Percentiles rank a stretch among this genome's conserved stretches.
Conservation (phyloP, 768 basidiomycete species). For the Macrocybe gigantea region DNA sequence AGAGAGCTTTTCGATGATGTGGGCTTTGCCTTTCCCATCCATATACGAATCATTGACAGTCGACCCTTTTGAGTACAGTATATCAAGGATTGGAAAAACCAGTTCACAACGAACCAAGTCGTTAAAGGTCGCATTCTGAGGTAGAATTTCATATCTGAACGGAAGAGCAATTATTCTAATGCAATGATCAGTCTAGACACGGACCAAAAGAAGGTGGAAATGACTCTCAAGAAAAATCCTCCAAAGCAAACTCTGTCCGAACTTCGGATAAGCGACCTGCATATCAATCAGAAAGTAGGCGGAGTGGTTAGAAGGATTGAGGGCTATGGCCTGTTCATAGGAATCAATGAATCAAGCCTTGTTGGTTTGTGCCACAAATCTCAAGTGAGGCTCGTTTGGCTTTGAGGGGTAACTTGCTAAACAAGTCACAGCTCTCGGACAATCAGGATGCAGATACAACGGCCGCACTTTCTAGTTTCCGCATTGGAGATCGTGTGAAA, state of each 20-base stretch:
- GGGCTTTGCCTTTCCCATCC: constrained; percentile 16
- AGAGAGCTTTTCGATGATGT: constrained; percentile 88
- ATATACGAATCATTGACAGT: constrained; percentile 3
- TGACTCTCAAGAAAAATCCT: constrained; percentile 77
- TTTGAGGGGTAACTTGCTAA: background rate
- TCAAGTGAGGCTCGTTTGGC: constrained; percentile 45
- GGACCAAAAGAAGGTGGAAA: constrained; percentile 77
- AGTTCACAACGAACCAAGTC: constrained; percentile 74
- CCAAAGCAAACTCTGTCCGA: constrained; percentile 32
- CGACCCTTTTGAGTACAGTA: constrained; percentile 41
- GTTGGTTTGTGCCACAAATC: constrained; percentile 93
- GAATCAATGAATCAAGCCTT: constrained; percentile 79
- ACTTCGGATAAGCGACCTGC: constrained; percentile 49
- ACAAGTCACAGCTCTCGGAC: constrained; percentile 67
- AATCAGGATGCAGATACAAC: constrained; percentile 76
- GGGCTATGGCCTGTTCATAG: constrained; percentile 89
- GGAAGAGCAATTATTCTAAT: background rate
- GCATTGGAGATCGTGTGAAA: constrained; percentile 82
- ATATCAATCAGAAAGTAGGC: constrained; percentile 74
- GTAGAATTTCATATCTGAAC: constrained; percentile 29
- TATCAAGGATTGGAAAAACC: constrained; percentile 92
- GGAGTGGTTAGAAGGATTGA: constrained; percentile 80
- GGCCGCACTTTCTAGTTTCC: constrained; percentile 75
- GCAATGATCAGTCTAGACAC: constrained; percentile 53
- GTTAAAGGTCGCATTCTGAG: constrained; percentile 82